Evolutionary conservation across 108 stramenopile genomes (phyloP).

Genomic region (Aurantiochytrium sp.): DNA sequence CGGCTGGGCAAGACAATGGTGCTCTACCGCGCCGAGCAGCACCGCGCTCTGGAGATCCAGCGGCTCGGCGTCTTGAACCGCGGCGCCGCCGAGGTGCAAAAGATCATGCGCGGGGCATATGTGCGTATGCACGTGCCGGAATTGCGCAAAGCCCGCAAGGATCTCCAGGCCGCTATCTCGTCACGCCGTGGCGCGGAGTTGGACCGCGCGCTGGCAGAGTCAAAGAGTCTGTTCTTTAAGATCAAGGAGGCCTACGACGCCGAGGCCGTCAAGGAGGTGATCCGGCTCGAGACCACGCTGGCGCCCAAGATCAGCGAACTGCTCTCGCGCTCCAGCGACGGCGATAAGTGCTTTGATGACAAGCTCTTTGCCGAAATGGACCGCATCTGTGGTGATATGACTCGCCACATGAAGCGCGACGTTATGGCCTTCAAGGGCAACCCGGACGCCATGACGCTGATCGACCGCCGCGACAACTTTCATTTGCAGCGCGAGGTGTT

Average conservation of each 20-base stretch:
- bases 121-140: slow-evolving; percentile 7
- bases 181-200: not conserved
- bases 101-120: slow-evolving; percentile 13
- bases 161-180: not conserved
- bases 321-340: not conserved
- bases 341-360: not conserved
- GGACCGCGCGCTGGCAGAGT: not conserved
- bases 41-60: slow-evolving; percentile 58
- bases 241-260: slow-evolving; percentile 29
- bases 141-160: not conserved
- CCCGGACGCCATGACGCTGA: not conserved
- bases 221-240: not conserved
- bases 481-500: not conserved
- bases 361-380: not conserved
- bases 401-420: not conserved
- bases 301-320: not conserved
- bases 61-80: slow-evolving; percentile 47
- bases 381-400: slow-evolving; percentile 4
- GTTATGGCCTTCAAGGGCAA: not conserved
- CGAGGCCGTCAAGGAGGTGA: slow-evolving; percentile 9
- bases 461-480: not conserved
- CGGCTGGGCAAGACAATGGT: slow-evolving; percentile 59
- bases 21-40: slow-evolving; percentile 59
- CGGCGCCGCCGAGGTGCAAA: not conserved
- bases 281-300: not conserved